phyloP scores from a whole-genome alignment of 192 early-diverging fungal genomes.

The Coemansia sp. region DNA sequence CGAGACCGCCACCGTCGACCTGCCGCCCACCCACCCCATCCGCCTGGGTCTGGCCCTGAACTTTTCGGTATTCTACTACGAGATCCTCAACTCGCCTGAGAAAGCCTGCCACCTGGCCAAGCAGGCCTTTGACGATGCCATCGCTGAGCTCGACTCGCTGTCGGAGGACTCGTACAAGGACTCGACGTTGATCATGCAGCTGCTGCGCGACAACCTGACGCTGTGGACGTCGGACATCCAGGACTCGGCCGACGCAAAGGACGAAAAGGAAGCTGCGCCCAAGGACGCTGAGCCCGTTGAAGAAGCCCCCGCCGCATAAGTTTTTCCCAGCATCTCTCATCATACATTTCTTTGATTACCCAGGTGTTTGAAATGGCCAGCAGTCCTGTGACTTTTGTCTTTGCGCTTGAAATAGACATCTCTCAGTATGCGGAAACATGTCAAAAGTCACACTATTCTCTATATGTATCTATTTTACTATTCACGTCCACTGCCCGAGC shows the following conservation, averaged over 20 bases:
- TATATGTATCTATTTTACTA: too few relatives aligned
- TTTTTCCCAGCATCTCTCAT: constrained; percentile 9
- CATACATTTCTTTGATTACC: constrained; percentile 3
- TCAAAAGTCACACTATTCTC: too few relatives aligned
- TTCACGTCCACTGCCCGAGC: neutral
- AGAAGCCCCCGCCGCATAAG: constrained; percentile 24
- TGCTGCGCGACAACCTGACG: constrained; percentile 94
- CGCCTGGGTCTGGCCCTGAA: constrained; percentile 96
- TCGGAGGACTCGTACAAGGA: constrained; percentile 97
- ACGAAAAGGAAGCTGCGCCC: constrained; percentile 26
- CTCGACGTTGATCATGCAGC: constrained; percentile 97
- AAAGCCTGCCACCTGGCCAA: constrained; percentile 89
- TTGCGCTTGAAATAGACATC: too few relatives aligned
- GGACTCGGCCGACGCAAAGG: constrained; percentile 40
- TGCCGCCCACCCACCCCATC: constrained; percentile 93
- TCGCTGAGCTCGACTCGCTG: constrained; percentile 90
- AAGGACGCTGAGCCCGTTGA: constrained; percentile 28
- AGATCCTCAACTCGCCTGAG: constrained; percentile 94
- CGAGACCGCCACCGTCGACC: constrained; percentile 77
- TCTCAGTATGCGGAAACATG: too few relatives aligned
- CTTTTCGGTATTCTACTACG: constrained; percentile 98
- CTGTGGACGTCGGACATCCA: constrained; percentile 94
- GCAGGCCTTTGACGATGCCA: constrained; percentile 94
- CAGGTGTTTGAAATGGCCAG: neutral
- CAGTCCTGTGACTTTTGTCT: too few relatives aligned